Base-by-base conservation (phyloP, 164 flowering plant species). In the Annona cherimola region DNA sequence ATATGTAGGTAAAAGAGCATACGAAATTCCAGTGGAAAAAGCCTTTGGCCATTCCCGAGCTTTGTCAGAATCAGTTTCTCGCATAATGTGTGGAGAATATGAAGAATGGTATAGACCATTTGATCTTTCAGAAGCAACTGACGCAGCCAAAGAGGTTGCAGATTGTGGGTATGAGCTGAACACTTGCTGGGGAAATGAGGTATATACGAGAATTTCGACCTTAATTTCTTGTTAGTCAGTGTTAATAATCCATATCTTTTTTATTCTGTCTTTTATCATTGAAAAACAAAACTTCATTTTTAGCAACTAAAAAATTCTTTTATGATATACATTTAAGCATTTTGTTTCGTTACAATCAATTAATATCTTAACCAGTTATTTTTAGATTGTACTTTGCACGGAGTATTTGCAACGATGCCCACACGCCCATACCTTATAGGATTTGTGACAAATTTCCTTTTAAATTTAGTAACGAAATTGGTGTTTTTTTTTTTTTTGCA, bases 101-200 rank as follows among this genome's bases (percentile, higher is more conserved):
- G 54, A 44, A 66, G 54, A 66, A n/a, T 9, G 35, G n/a, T 1
- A 1, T 18, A 43, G 45, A 43, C 44, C 20, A 35, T 2, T 4
- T 42, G 59, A 67, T 42, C 81, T 84, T 42, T 69, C 78, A 0
- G 71, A 66, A 19, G 73, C 71, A 9, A 14, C 85, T 12, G 84
- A 84, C 12, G 84, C 80, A 44, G 88, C 87, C 3, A 1, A 20
- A 6, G 69, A 71, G 70, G 87, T 85, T 67, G 85, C 87, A 0
- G 71, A 62, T 61, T 83, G 84, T 64, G 20, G 42, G 46, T 89
- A 88, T 45, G 94, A 89, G 67, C 35, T 60, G 64, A 73, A 76
- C 12, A 83, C 88, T 35, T 6, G 19, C 2, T 88, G 94, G 94
- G 94, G 92, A 6, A 45, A 42, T 18, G 75, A 82, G 82, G 90